Base-by-base conservation (phyloP, 1,139 yeast genomes). In the Kodamaea ohmeri region DNA sequence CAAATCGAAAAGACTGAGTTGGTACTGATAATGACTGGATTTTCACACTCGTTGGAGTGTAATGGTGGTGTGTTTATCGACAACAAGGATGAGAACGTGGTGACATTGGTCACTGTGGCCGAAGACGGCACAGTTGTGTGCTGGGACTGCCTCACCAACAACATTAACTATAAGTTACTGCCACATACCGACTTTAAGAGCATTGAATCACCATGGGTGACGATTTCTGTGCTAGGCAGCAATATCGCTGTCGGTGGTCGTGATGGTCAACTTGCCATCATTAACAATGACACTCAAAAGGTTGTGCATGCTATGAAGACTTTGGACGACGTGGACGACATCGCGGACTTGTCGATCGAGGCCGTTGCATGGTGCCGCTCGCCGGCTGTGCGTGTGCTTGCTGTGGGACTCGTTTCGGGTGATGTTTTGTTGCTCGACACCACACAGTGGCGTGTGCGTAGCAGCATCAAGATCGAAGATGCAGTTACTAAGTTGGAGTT, bases 391-490 rank as follows among this genome's bases (percentile, higher is more conserved):
- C 66, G 62, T 44, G 53, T 71, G 31, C 65, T 90, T 55, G 97
- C 96, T 2, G 76, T 83, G 8, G 98, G 98, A 3, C 72, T 87
- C 45, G 97, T 92, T 13, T 81, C 88, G 15, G 98, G 98, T 32
- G 86, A 84, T 47, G 72, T 92, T 13, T 68, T 83, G 41, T 67
- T 92, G 40, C 89, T 84, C 54, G 97, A 92, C 55, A 73, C 90
- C 7, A 77, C 76, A 41, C 83, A 89, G 32, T 89, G 97, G 97
- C 80, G 86, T 60, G 71, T 88, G 40, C 80, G 98, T 60, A 80
- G 78, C 50, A 68, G 79, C 25, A 65, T 89, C 44, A 73, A 75
- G 49, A 70, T 85, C 35, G 82, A 76, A 24, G 97, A 89, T 50
- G 86, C 97, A 4, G 77, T 89, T 37, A 94, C 98, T 11, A 83